Evolutionary conservation across 2,329 filamentous ascomycete species (phyloP).

Genomic region (Exophiala xenobiotica): DNA sequence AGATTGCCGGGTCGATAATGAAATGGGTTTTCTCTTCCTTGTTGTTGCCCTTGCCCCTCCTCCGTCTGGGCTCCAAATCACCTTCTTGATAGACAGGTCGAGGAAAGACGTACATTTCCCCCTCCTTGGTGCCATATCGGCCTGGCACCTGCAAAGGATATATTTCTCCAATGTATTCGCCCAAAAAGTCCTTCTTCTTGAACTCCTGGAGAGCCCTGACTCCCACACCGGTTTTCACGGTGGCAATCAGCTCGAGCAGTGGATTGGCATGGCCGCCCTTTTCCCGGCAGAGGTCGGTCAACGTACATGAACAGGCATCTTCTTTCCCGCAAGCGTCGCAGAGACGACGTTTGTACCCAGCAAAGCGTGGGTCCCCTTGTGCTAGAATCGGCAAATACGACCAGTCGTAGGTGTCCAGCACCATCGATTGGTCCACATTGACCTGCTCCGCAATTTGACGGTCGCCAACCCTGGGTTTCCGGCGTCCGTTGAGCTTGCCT

Average conservation of each 20-base stretch:
- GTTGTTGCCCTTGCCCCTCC: neutral
- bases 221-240: conserved; percentile 14
- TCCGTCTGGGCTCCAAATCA: neutral
- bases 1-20: conserved; percentile 14
- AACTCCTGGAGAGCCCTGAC: conserved; percentile 25
- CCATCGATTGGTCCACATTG: conserved; percentile 7
- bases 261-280: neutral
- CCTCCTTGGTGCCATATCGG: neutral
- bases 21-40: neutral
- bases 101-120: conserved; percentile 1
- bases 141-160: conserved; percentile 4
- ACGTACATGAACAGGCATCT: conserved; percentile 15
- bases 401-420: conserved; percentile 14
- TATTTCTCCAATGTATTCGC: conserved; percentile 28
- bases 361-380: conserved; percentile 7
- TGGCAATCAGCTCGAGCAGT: conserved; percentile 20
- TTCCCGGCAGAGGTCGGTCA: conserved; percentile 6
- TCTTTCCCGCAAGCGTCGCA: conserved; percentile 7
- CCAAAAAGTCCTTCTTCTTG: conserved; percentile 7
- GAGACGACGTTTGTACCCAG: neutral
- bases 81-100: neutral
- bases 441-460: conserved; percentile 4
- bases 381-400: neutral
- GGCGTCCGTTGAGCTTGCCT: neutral
- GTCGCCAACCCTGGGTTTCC: neutral